Base-by-base conservation (phyloP, 2,329 filamentous ascomycete genomes). In the Truncatella angustata region DNA sequence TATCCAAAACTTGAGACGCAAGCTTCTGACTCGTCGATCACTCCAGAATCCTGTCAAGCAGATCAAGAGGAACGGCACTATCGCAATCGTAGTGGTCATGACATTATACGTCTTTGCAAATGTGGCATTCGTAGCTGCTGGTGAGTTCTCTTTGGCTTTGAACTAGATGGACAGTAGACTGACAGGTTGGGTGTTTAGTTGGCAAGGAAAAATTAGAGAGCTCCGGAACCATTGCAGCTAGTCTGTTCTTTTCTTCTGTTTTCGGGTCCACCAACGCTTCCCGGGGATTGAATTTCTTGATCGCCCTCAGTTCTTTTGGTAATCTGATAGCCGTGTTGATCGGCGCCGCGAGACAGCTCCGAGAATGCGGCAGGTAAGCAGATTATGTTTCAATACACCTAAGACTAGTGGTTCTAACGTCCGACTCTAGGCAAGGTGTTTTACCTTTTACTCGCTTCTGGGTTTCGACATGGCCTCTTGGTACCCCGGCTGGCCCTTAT, bases 401-500 rank as follows among this genome's bases (percentile, higher is more conserved):
- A n/a, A n/a, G n/a, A n/a, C n/a, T n/a, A n/a, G n/a, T n/a, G n/a
- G n/a, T n/a, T n/a, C n/a, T n/a, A n/a, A n/a, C n/a, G n/a, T n/a
- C n/a, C n/a, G n/a, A 46, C 9, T 37, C 6, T 34, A 74, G 79
- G 53, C 82, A 85, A 68, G 83, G 83, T 5, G 80, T 85, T 0
- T 70, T 86, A 2, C 82, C 83, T 0, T 85, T 66, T n/a, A 75
- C 82, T 1, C 65, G 66, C 1, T 81, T 86, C 54, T 87, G 84
- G 83, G 82, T 80, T 0, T 82, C 79, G 0, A 86, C 83, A 0
- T 75, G 73, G 51, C 84, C 84, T 0, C 86, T 86, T 52, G 83
- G 82, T 2, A 87, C 84, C 0, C 82, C 84, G 0, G 59, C 85
- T 0, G 82, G 81, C 0, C 82, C 83, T 0, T 85, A 85, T 54